Conservation (phyloP, 2,329 filamentous ascomycete species). For the Aspergillus brunneoviolaceus region DNA sequence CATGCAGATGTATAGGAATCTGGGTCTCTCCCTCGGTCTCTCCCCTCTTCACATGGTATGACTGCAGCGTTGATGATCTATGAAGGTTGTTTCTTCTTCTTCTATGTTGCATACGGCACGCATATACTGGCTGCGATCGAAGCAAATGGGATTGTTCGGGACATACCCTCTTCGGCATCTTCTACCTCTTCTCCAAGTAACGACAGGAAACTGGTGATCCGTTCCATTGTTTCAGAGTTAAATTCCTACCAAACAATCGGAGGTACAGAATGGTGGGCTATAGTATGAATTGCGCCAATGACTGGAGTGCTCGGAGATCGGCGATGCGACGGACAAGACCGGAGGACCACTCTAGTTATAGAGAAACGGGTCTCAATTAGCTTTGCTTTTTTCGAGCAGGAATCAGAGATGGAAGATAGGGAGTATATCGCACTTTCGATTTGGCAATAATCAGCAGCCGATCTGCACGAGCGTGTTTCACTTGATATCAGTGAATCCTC, state of each 20-base stretch:
- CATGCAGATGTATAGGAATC: background rate
- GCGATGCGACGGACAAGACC: background rate
- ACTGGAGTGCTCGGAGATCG: background rate
- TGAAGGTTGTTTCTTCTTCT: background rate
- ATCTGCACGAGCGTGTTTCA: background rate
- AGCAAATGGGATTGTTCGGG: background rate
- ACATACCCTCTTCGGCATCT: constrained; percentile 61
- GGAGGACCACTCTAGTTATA: background rate
- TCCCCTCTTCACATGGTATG: too few species aligned
- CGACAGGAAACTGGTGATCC: constrained; percentile 37
- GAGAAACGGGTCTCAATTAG: background rate
- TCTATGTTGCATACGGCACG: background rate
- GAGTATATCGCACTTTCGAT: background rate
- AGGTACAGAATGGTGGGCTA: background rate
- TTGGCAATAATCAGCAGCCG: background rate
- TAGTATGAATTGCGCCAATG: background rate
- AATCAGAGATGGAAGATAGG: background rate
- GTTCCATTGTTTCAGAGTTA: constrained; percentile 4
- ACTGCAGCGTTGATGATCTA: background rate
- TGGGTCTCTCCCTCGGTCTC: too few species aligned
- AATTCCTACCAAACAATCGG: background rate
- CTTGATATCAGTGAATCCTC: background rate
- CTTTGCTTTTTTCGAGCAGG: background rate
- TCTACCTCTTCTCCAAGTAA: constrained; percentile 52
- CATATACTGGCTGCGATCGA: background rate